Percentiles rank a stretch among this genome's conserved stretches.
Evolutionary conservation across 805 yeast genomes (phyloP).

Genomic region (Kuraishia piskuri): DNA sequence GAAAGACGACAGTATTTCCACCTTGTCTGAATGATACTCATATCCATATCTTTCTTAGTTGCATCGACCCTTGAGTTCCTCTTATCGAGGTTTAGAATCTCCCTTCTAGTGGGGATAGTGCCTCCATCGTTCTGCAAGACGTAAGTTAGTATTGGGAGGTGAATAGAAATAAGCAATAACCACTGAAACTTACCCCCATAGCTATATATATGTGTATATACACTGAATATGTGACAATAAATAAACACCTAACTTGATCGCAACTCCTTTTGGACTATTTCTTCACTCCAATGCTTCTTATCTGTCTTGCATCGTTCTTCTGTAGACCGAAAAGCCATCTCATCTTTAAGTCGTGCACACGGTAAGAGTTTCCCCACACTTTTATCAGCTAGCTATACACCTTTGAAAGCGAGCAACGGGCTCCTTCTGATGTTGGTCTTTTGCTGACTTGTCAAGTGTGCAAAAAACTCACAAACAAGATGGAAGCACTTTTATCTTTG

Average conservation of each 20-base stretch:
- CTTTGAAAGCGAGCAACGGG: too few species aligned
- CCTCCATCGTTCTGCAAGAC: conserved; percentile 61
- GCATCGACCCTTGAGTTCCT: conserved; percentile 8
- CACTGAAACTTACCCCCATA: not conserved
- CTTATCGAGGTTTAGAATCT: conserved; percentile 24
- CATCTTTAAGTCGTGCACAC: not conserved
- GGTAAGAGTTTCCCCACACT: not conserved
- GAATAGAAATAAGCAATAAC: not conserved
- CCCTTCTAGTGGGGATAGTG: conserved; percentile 50
- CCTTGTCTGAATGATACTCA: conserved; percentile 17
- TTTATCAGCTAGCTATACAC: not conserved
- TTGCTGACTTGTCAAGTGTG: too few species aligned
- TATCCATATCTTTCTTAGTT: conserved; percentile 10
- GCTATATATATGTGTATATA: not conserved
- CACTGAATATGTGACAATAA: not conserved
- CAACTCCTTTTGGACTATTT: too few species aligned
- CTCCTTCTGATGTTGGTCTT: too few species aligned
- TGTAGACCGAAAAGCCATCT: not conserved
- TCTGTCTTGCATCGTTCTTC: too few species aligned
- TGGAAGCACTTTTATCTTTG: too few species aligned
- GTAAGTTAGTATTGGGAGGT: conserved; percentile 3
- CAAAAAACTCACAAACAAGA: too few species aligned
- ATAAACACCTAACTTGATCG: too few species aligned
- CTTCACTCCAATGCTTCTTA: too few species aligned
- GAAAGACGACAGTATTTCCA: conserved; percentile 43